Evolutionary conservation across 371 early-diverging fungal genomes (phyloP).

Genomic region (Gilbertella persicaria): DNA sequence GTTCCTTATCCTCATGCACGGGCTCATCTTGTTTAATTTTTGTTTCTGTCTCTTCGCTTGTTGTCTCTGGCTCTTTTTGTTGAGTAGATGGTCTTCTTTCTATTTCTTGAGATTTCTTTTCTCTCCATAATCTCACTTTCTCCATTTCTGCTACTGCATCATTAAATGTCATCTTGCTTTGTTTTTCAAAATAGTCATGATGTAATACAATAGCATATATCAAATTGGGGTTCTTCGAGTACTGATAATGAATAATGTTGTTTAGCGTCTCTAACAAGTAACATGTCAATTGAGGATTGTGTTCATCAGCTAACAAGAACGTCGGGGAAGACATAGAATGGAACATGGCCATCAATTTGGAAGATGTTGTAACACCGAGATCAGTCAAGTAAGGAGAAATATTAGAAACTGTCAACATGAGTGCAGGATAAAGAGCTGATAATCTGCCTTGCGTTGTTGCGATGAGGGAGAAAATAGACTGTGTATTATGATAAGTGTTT

Average conservation of each 20-base stretch:
- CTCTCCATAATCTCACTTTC: slow-evolving; percentile 48
- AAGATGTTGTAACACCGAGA: slow-evolving; percentile 69
- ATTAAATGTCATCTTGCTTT: slow-evolving; percentile 64
- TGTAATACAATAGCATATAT: slow-evolving; percentile 78
- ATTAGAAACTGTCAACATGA: slow-evolving; percentile 78
- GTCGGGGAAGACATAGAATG: slow-evolving; percentile 76
- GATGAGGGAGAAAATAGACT: slow-evolving; percentile 76
- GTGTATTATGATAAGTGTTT: not conserved
- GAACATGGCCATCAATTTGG: slow-evolving; percentile 76
- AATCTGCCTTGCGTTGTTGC: slow-evolving; percentile 72
- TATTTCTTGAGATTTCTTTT: slow-evolving; percentile 15
- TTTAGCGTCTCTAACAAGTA: slow-evolving; percentile 79
- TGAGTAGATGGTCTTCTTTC: too few relatives aligned
- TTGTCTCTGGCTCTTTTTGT: not conserved
- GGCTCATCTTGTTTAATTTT: not conserved
- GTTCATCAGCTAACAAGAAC: slow-evolving; percentile 77
- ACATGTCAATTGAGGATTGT: slow-evolving; percentile 70
- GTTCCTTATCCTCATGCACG: not conserved
- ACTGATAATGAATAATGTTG: slow-evolving; percentile 82
- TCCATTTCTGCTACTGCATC: slow-evolving; percentile 62
- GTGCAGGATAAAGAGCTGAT: slow-evolving; percentile 72
- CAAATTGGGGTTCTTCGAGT: slow-evolving; percentile 71
- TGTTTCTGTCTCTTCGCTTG: not conserved
- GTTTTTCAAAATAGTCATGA: slow-evolving; percentile 63
- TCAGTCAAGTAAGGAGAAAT: slow-evolving; percentile 79